These are phyloP conservation scores for Alternaria sp. DNA, from an alignment of 2,329 filamentous ascomycete genomes.

Conservation along the genomic window DNA sequence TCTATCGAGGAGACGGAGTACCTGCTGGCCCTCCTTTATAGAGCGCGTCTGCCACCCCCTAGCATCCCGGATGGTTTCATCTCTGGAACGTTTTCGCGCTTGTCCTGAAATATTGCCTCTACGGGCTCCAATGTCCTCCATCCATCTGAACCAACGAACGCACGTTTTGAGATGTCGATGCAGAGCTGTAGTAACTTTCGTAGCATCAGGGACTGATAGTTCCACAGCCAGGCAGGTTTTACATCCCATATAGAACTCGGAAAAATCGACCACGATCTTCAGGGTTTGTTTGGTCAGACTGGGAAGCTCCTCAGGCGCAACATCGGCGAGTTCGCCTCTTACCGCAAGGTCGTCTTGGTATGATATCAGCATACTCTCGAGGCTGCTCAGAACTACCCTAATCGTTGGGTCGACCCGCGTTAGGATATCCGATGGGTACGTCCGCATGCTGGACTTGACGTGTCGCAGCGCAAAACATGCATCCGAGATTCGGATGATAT, in stretches of 20 bases:
- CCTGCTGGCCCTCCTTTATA: background rate
- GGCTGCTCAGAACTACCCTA: background rate
- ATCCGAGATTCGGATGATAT: background rate
- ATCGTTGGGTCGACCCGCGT: background rate
- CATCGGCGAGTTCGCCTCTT: background rate
- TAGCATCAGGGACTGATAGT: background rate
- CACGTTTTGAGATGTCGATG: background rate
- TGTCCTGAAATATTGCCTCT: too few relatives aligned
- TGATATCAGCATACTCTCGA: background rate
- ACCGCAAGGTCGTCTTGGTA: background rate
- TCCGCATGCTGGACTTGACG: background rate
- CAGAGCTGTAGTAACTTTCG: background rate
- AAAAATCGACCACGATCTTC: background rate
- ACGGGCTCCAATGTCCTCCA: background rate
- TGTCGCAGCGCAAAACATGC: background rate
- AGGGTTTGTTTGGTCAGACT: background rate
- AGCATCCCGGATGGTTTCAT: background rate
- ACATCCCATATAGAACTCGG: background rate
- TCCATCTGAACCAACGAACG: background rate
- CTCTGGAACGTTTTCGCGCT: background rate
- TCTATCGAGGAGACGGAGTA: background rate
- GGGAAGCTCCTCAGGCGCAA: background rate
- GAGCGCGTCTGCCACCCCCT: background rate
- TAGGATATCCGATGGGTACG: background rate
- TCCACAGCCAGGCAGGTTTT: background rate